A percentile compares a stretch with the other conserved stretches of the same genome.
Conservation (phyloP, 2,329 filamentous ascomycete species). For the Hymenotorrendiella dingleyae region DNA sequence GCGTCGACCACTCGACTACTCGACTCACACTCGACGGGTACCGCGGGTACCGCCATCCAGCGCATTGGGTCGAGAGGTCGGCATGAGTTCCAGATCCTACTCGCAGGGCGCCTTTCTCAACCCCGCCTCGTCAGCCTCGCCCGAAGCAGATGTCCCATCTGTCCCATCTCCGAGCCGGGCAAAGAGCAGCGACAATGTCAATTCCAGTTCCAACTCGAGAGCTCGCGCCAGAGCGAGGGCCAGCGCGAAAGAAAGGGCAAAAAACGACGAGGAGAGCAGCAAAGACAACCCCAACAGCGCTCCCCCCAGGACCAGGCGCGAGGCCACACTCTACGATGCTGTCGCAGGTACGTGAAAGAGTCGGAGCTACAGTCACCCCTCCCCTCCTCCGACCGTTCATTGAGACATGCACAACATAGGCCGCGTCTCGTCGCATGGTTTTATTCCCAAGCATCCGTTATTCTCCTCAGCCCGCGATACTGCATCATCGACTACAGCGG, state of each 20-base stretch:
- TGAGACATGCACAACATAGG: conserved; percentile 27
- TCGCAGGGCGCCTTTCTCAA: conserved; percentile 16
- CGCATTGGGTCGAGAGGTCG: not conserved
- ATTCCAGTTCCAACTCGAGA: no score
- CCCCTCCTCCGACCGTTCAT: conserved; percentile 1
- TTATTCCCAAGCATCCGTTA: conserved; percentile 30
- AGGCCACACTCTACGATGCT: conserved; percentile 63
- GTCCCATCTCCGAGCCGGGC: no score
- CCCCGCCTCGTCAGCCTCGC: conserved; percentile 5
- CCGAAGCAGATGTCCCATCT: no score
- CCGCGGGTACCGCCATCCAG: no score
- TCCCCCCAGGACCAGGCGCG: conserved; percentile 27
- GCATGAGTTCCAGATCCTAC: conserved; percentile 25
- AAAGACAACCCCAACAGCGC: no score
- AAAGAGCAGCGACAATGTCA: no score
- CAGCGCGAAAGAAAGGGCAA: no score
- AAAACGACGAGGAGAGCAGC: no score
- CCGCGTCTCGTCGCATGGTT: conserved; percentile 37
- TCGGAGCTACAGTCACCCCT: no score
- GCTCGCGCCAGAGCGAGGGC: no score
- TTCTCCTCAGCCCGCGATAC: conserved; percentile 26
- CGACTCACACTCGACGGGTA: no score
- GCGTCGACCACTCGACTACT: no score
- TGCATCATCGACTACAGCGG: conserved; percentile 27
- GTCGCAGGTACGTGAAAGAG: conserved; percentile 61